A percentile compares a stretch with the other conserved stretches of the same genome.
Conservation (phyloP, 129 eudicot species). For the Tanacetum coccineum region DNA sequence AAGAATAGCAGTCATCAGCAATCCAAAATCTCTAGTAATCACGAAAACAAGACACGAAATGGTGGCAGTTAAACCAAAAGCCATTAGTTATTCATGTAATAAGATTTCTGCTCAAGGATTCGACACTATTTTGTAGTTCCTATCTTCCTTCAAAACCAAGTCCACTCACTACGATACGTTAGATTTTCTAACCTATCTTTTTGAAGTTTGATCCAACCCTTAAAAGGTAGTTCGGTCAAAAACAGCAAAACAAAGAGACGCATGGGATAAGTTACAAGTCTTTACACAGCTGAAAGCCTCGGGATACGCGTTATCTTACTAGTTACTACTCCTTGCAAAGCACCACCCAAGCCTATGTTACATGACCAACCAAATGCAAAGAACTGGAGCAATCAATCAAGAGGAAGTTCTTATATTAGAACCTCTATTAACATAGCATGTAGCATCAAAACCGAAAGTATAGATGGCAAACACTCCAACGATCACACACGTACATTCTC, state of each 20-base stretch:
- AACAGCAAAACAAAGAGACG: too few relatives aligned
- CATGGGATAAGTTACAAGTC: too few relatives aligned
- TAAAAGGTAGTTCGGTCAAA: too few relatives aligned
- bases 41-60: neutral
- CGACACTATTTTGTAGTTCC: neutral
- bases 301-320: too few relatives aligned
- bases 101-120: neutral
- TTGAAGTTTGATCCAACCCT: too few relatives aligned
- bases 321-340: too few relatives aligned
- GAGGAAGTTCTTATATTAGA: too few relatives aligned
- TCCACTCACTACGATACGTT: neutral
- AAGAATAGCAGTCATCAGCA: neutral
- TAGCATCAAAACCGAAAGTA: neutral
- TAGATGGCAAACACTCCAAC: slow-evolving; percentile 7
- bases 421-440: neutral
- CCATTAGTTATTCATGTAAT: neutral
- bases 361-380: too few relatives aligned
- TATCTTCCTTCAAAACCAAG: neutral
- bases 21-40: neutral
- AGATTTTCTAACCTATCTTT: neutral
- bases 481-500: slow-evolving; percentile 7
- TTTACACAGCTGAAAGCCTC: too few relatives aligned
- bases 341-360: too few relatives aligned
- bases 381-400: too few relatives aligned
- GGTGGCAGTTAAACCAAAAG: neutral